Percentiles rank a stretch among this genome's conserved stretches.
These are phyloP conservation scores for Dendrocalamus latiflorus DNA, from an alignment of 202 grass and related monocot species.

Conservation along the genomic window DNA sequence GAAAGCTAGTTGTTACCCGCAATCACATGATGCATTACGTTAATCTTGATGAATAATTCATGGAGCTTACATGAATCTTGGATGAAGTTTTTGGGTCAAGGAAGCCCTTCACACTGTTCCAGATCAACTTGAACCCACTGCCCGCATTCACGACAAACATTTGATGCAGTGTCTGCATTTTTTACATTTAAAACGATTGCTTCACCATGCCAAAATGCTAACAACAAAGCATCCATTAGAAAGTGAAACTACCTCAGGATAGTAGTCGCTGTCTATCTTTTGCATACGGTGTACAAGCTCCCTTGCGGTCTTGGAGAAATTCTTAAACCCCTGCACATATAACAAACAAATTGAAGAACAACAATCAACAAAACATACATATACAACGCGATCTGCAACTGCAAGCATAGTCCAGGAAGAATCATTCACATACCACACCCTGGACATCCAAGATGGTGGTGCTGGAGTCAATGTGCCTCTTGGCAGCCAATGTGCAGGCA, in stretches of 20 bases:
- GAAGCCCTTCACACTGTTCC: constrained; percentile 93
- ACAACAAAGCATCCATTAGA: neutral
- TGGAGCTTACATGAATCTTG: constrained; percentile 77
- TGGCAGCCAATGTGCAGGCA: constrained; percentile 69
- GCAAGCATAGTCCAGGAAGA: neutral
- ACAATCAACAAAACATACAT: neutral
- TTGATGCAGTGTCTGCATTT: constrained; percentile 87
- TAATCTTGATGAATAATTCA: neutral
- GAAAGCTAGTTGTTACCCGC: neutral
- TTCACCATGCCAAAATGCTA: neutral
- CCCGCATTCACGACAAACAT: constrained; percentile 95
- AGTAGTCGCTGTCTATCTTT: constrained; percentile 80
- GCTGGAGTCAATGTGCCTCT: constrained; percentile 64
- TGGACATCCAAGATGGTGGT: constrained; percentile 75
- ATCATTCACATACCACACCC: constrained; percentile 51
- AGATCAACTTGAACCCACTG: constrained; percentile 77
- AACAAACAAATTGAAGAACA: neutral
- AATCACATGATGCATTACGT: neutral
- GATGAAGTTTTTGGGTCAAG: constrained; percentile 94
- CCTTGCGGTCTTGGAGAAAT: constrained; percentile 67
- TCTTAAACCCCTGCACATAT: constrained; percentile 78
- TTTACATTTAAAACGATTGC: neutral
- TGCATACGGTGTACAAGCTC: constrained; percentile 66
- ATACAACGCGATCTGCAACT: neutral
- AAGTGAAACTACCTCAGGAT: constrained; percentile 56